Percentiles rank a stretch among this genome's conserved stretches.
These are phyloP conservation scores for Ogataea zsoltii DNA, from an alignment of 805 yeast genomes.

Conservation along the genomic window DNA sequence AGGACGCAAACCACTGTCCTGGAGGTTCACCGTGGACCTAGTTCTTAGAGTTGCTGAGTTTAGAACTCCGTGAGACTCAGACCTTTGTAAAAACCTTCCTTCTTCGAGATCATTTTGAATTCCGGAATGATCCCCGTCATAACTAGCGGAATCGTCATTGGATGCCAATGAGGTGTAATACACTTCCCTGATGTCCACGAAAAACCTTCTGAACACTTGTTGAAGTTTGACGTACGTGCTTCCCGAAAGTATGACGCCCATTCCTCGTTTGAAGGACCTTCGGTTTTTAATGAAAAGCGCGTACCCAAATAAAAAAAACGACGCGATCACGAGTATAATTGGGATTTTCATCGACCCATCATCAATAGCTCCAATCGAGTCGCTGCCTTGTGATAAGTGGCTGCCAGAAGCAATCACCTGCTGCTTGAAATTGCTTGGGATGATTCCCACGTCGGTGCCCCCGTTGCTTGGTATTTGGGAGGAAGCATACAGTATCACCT, in stretches of 20 bases:
- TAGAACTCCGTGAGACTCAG: conserved; percentile 1
- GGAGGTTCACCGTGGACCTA: conserved; percentile 31
- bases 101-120: conserved; percentile 18
- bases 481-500: conserved; percentile 79
- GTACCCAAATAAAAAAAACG: conserved; percentile 18
- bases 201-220: conserved; percentile 14
- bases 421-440: conserved; percentile 36
- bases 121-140: conserved; percentile 11
- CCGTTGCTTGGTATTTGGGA: conserved; percentile 49
- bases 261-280: conserved; percentile 1
- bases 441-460: conserved; percentile 35
- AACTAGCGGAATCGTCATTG: conserved; percentile 16
- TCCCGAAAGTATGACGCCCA: conserved; percentile 4
- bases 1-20: conserved; percentile 14
- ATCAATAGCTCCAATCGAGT: conserved; percentile 1
- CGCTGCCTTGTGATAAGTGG: background rate
- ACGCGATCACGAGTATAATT: conserved; percentile 12
- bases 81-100: conserved; percentile 15
- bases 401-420: conserved; percentile 1
- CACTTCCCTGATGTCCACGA: conserved; percentile 7
- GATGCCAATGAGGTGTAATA: conserved; percentile 18
- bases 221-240: conserved; percentile 6
- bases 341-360: conserved; percentile 9
- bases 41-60: conserved; percentile 27
- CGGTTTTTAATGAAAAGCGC: conserved; percentile 12